These are phyloP conservation scores for Fusarium ambrosium DNA, from an alignment of 2,329 filamentous ascomycete genomes.

Conservation along the genomic window DNA sequence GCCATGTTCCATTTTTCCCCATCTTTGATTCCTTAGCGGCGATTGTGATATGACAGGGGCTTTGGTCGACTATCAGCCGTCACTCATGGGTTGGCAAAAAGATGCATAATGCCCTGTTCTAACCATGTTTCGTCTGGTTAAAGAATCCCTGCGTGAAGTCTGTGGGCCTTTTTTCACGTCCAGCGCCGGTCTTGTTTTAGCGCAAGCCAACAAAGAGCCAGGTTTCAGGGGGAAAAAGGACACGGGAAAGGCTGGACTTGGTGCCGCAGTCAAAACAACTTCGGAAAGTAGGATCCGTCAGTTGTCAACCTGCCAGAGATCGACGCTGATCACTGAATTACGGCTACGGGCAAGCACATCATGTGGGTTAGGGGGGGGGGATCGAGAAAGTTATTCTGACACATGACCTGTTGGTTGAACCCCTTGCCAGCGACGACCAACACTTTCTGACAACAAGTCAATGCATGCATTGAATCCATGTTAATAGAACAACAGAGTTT, in stretches of 20 bases:
- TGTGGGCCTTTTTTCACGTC: neutral
- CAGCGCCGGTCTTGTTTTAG: constrained; percentile 5
- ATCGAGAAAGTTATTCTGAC: neutral
- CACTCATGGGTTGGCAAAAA: neutral
- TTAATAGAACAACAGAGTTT: neutral
- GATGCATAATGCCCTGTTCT: constrained; percentile 7
- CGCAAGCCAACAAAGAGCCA: neutral
- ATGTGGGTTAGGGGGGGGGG: neutral
- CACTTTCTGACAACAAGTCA: neutral
- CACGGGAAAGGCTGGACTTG: neutral
- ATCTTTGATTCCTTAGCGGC: neutral
- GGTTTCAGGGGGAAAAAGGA: neutral
- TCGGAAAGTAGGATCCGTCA: neutral
- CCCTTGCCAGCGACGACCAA: neutral
- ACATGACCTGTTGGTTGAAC: neutral
- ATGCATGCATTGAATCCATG: constrained; percentile 1
- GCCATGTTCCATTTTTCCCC: neutral
- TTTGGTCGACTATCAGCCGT: neutral
- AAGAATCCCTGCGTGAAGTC: neutral
- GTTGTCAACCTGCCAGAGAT: neutral
- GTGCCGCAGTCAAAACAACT: neutral
- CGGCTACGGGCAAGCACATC: neutral
- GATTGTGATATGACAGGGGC: neutral
- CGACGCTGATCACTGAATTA: neutral
- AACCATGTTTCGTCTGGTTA: neutral